These are phyloP conservation scores for Saccharomycopsis amapae DNA, from an alignment of 805 yeast genomes.

Conservation along the genomic window DNA sequence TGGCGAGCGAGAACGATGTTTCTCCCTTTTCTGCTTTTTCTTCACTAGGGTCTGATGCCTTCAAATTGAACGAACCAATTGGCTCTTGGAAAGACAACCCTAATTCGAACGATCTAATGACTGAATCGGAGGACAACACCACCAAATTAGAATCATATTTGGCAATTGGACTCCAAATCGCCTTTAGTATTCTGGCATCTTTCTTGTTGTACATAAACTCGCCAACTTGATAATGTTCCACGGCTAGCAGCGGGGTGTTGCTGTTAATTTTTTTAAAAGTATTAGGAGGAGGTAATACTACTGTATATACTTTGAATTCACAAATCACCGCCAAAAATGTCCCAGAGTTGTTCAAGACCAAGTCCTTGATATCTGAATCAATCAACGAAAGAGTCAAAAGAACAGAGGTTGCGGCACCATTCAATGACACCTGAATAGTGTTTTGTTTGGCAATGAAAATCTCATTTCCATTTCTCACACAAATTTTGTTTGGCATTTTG, in stretches of 20 bases:
- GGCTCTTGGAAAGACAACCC: slow-evolving; percentile 27
- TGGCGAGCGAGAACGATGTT: slow-evolving; percentile 17
- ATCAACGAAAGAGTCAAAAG: slow-evolving; percentile 23
- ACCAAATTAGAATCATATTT: slow-evolving; percentile 38
- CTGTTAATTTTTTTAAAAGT: background rate
- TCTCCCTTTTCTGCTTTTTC: background rate
- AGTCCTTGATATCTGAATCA: slow-evolving; percentile 29
- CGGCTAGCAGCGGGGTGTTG: background rate
- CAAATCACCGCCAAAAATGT: slow-evolving; percentile 38
- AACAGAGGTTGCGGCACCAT: slow-evolving; percentile 19
- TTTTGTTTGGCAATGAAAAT: slow-evolving; percentile 31
- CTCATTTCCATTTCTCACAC: slow-evolving; percentile 21
- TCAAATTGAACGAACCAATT: slow-evolving; percentile 22
- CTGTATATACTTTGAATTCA: slow-evolving; percentile 27
- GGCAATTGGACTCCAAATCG: slow-evolving; percentile 40
- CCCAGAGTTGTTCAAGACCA: slow-evolving; percentile 36
- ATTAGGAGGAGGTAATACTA: slow-evolving; percentile 28
- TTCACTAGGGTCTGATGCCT: background rate
- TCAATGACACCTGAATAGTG: background rate
- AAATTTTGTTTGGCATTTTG: slow-evolving; percentile 4
- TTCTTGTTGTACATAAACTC: slow-evolving; percentile 20
- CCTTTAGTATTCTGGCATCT: slow-evolving; percentile 30
- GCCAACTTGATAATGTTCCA: slow-evolving; percentile 26
- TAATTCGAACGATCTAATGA: slow-evolving; percentile 33
- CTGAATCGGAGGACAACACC: slow-evolving; percentile 31